Conservation (phyloP, 768 basidiomycete species). For the Leccinellum albellum region DNA sequence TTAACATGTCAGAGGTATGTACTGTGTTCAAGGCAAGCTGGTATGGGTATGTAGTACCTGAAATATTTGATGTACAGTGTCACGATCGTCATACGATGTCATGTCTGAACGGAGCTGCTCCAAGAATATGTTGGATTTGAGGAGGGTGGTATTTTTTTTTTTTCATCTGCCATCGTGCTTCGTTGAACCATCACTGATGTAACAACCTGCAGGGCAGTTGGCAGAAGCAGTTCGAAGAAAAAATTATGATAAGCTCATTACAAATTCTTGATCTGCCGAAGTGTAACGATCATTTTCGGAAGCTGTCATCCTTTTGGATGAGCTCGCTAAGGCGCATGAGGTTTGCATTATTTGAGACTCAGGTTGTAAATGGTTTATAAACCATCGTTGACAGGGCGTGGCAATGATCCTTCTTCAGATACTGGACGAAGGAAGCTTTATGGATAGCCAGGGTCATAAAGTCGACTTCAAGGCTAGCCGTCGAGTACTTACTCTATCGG, state of each 20-base stretch:
- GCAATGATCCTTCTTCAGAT: slow-evolving; percentile 89
- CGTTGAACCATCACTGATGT: neutral
- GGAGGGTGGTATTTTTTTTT: slow-evolving; percentile 63
- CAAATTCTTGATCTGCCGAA: neutral
- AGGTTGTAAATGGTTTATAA: neutral
- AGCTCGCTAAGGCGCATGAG: slow-evolving; percentile 81
- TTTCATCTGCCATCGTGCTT: neutral
- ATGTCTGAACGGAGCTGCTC: slow-evolving; percentile 85
- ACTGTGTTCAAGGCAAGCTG: neutral
- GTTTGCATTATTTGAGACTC: slow-evolving; percentile 26
- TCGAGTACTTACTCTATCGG: too few species aligned
- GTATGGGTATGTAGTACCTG: too few species aligned
- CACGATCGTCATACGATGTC: slow-evolving; percentile 91
- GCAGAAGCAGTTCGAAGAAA: slow-evolving; percentile 60
- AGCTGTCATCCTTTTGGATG: slow-evolving; percentile 66
- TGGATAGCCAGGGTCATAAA: slow-evolving; percentile 88
- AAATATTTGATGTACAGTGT: slow-evolving; percentile 44
- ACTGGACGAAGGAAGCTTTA: slow-evolving; percentile 84
- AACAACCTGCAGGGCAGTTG: slow-evolving; percentile 42
- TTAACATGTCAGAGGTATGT: slow-evolving; percentile 85
- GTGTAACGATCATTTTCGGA: neutral
- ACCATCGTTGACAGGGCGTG: slow-evolving; percentile 54
- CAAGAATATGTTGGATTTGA: slow-evolving; percentile 85
- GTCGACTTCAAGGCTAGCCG: slow-evolving; percentile 81
- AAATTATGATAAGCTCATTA: slow-evolving; percentile 44